These are phyloP conservation scores for Spatholobus suberectus DNA, from an alignment of 306 rosid genomes.

Conservation along the genomic window DNA sequence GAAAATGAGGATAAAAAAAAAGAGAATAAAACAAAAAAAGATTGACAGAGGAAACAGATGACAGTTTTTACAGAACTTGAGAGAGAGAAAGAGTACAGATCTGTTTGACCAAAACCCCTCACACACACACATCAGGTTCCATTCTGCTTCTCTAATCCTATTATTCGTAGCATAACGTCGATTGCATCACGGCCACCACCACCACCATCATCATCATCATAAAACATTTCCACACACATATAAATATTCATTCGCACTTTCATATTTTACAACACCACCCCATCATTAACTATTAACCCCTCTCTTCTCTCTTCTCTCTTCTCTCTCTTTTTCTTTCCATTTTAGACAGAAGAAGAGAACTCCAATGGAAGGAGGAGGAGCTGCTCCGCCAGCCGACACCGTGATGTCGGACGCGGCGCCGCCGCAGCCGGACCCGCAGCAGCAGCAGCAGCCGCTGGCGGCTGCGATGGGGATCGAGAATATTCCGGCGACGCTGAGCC, in stretches of 20 bases:
- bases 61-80: slow-evolving; percentile 29
- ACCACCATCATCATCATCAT: background rate
- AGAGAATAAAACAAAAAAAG: background rate
- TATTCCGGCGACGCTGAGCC: slow-evolving; percentile 91
- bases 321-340: background rate
- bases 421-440: slow-evolving; percentile 43
- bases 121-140: slow-evolving; percentile 47
- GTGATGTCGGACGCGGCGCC: slow-evolving; percentile 79
- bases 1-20: too few relatives aligned
- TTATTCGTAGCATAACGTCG: background rate
- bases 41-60: slow-evolving; percentile 25
- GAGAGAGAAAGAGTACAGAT: slow-evolving; percentile 41
- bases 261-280: background rate
- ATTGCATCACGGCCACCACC: slow-evolving; percentile 3
- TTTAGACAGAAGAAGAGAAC: slow-evolving; percentile 5
- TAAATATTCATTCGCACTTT: background rate
- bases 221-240: background rate
- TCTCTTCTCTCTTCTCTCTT: background rate
- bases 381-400: slow-evolving; percentile 70
- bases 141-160: slow-evolving; percentile 22
- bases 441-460: slow-evolving; percentile 48
- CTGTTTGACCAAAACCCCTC: slow-evolving; percentile 48
- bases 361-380: slow-evolving; percentile 54
- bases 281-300: slow-evolving; percentile 5
- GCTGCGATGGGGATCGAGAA: slow-evolving; percentile 63